Base-by-base conservation (phyloP, 1,139 yeast species). In the Meyerozyma athensensis region DNA sequence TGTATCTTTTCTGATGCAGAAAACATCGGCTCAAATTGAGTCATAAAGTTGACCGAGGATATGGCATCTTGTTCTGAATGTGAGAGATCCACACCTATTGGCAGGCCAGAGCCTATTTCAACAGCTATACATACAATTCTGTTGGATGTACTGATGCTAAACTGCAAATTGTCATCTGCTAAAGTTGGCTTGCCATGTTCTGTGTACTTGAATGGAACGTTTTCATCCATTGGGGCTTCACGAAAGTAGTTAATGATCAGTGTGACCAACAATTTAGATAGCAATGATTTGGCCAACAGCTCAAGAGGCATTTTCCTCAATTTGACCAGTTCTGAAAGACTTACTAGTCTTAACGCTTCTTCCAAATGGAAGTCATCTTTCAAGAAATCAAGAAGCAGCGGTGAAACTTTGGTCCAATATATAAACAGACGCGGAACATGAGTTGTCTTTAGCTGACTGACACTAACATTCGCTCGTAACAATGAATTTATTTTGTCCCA, bases 81-180 rank as follows among this genome's bases (percentile, higher is more conserved):
- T 0, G 87, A 82, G 21, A 83, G 57, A 50, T 83, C 94, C 0
- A 81, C 53, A 0, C 92, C 92, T 3, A 81, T 54, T 0, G 69
- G 66, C 4, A 44, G 46, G 0, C 40, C 34, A 0, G 43, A 33
- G 4, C 59, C 43, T 30, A 59, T 47, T 24, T 63, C 63, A 0
- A 81, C 58, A 0, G 63, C 74, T 19, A 81, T 51, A 17, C 72
- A 51, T 2, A 74, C 59, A 4, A 74, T 50, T 19, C 76, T 73
- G 40, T 72, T 68, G 17, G 86, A 81, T 53, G 79, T 75, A 31
- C 84, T 77, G 36, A 76, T 59, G 46, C 76, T 77, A 53, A 77
- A 73, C 28, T 59, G 57, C 16, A 68, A 49, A 2, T 39, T 30
- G 2, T 53, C 37, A 6, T 44, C 36, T 19, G 48, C 53, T 2